Percentiles rank a stretch among this genome's conserved stretches.
These are phyloP conservation scores for Chlamydomonas reinhardtii DNA, from an alignment of 163 green algal species.

Conservation along the genomic window DNA sequence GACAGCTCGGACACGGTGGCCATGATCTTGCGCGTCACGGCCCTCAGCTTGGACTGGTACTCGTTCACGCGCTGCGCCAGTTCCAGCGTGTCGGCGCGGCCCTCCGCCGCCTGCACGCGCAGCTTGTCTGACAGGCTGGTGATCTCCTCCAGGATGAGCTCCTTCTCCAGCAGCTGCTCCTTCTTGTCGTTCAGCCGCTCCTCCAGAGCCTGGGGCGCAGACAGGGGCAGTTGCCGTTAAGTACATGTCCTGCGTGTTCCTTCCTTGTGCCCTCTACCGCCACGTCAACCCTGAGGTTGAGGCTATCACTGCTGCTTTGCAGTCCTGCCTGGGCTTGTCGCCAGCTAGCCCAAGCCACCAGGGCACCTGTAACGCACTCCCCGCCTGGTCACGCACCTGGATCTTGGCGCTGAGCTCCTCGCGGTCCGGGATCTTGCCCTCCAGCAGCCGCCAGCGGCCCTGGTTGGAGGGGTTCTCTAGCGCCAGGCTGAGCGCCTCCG, in stretches of 20 bases:
- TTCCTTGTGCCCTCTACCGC: no score
- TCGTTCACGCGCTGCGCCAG: constrained; percentile 80
- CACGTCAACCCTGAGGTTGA: no score
- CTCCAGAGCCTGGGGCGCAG: constrained; percentile 64
- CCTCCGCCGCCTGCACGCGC: constrained; percentile 69
- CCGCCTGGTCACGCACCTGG: constrained; percentile 33
- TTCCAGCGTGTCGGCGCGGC: constrained; percentile 73
- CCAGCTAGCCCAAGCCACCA: no score
- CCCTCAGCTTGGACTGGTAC: constrained; percentile 78
- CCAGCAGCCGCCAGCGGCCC: constrained; percentile 73
- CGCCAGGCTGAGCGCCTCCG: constrained; percentile 59
- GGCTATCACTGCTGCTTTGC: no score
- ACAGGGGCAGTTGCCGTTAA: no score
- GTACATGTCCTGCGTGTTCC: no score
- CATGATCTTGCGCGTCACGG: constrained; percentile 87
- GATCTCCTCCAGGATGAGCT: constrained; percentile 89
- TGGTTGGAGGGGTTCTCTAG: constrained; percentile 82
- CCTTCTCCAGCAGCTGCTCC: constrained; percentile 85
- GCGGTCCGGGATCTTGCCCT: constrained; percentile 79
- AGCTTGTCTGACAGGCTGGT: constrained; percentile 64
- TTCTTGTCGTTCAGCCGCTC: constrained; percentile 84
- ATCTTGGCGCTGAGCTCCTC: constrained; percentile 86
- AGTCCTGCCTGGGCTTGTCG: no score
- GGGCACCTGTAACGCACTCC: no score
- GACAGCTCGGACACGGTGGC: constrained; percentile 89